These are phyloP conservation scores for Saksenaea oblongispora DNA, from an alignment of 371 early-diverging fungal species.

Conservation along the genomic window DNA sequence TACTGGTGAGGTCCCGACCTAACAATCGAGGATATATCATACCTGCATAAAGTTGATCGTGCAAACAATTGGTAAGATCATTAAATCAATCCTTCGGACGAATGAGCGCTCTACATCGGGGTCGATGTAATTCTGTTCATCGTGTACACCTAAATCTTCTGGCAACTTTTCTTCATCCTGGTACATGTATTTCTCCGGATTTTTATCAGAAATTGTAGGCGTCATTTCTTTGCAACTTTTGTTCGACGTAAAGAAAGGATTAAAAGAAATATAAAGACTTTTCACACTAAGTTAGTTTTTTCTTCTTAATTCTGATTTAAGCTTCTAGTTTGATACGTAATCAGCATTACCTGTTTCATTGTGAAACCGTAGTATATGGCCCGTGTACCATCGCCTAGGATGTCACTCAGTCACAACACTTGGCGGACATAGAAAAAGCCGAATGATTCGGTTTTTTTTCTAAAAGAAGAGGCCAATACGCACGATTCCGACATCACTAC, in stretches of 20 bases:
- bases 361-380: too few species aligned
- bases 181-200: neutral
- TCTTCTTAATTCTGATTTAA: too few species aligned
- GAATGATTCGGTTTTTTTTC: too few species aligned
- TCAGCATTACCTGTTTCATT: too few species aligned
- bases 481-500: too few species aligned
- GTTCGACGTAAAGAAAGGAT: neutral
- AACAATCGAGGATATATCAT: neutral
- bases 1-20: neutral
- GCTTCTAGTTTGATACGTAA: too few species aligned
- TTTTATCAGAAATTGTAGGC: neutral
- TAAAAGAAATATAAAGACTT: neutral
- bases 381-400: too few species aligned
- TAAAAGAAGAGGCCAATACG: too few species aligned
- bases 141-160: neutral
- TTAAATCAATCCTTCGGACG: constrained; percentile 15
- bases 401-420: too few species aligned
- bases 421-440: too few species aligned
- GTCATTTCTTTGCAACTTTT: too few species aligned
- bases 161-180: neutral
- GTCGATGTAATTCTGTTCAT: neutral
- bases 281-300: neutral
- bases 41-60: constrained; percentile 1
- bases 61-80: constrained; percentile 18
- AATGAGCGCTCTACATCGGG: constrained; percentile 13